These are phyloP conservation scores for Poa annua DNA, from an alignment of 176 grass and related monocot genomes.

Conservation along the genomic window DNA sequence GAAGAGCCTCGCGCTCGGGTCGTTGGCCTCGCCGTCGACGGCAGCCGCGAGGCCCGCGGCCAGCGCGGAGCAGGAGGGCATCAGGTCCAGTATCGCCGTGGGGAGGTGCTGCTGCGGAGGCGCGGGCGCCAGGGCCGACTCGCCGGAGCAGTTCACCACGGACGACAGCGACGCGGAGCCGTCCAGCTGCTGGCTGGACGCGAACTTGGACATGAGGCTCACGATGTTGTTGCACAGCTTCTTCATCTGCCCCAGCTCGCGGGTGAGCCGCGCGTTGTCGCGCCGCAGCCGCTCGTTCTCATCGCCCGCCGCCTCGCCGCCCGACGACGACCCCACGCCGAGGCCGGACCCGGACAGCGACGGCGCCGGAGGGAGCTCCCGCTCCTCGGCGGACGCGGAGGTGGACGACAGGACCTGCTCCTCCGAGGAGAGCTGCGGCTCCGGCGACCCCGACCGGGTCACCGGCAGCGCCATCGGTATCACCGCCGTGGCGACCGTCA, in stretches of 20 bases:
- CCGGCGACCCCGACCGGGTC: slow-evolving; percentile 48
- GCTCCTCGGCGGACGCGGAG: slow-evolving; percentile 42
- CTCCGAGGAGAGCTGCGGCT: slow-evolving; percentile 51
- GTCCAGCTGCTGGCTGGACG: slow-evolving; percentile 49
- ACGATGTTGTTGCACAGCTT: slow-evolving; percentile 88
- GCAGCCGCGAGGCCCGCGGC: slow-evolving; percentile 33
- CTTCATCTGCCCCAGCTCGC: slow-evolving; percentile 88
- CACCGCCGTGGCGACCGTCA: slow-evolving; percentile 49
- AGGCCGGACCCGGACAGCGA: slow-evolving; percentile 42
- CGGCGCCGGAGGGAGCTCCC: slow-evolving; percentile 25
- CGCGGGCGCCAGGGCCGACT: slow-evolving; percentile 40
- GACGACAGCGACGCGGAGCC: slow-evolving; percentile 38
- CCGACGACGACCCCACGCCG: slow-evolving; percentile 37
- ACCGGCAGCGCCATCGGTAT: slow-evolving; percentile 65
- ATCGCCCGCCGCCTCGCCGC: slow-evolving; percentile 58
- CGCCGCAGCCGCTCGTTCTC: slow-evolving; percentile 72
- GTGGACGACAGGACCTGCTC: slow-evolving; percentile 83
- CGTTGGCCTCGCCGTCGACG: neutral
- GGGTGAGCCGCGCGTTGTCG: slow-evolving; percentile 70
- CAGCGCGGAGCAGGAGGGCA: slow-evolving; percentile 53
- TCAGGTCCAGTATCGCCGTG: slow-evolving; percentile 61
- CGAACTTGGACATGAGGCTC: slow-evolving; percentile 81
- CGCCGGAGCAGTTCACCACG: slow-evolving; percentile 47
- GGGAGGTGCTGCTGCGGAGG: slow-evolving; percentile 34
- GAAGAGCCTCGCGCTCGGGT: slow-evolving; percentile 55